Base-by-base conservation (phyloP, 164 flowering plant species). In the Akebia trifoliata region DNA sequence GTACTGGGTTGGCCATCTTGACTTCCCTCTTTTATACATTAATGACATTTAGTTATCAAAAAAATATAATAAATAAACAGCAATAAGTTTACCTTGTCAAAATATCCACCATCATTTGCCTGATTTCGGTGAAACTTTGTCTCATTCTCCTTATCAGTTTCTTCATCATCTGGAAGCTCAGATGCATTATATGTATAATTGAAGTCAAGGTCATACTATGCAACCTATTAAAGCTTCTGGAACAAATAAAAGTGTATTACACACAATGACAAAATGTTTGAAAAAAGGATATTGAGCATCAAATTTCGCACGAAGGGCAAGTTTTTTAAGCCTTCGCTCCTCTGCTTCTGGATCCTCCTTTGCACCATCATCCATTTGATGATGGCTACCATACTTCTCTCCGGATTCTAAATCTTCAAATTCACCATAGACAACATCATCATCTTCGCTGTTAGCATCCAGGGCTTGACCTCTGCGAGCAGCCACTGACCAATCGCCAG, bases 381-480 rank as follows among this genome's bases (percentile, higher is more conserved):
- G 61, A 69, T 40, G 67, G 49, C 71, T 54, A 49, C 70, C 73
- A 65, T 63, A 54, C 61, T 83, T 76, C 70, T 83, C 75, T 50
- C 90, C 97, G 3, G 92, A 80, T 72, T 90, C 99, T 64, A 93
- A 34, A 66, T 93, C 99, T 75, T 93, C 99, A 82, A 93, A 83
- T 8, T 90, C 95, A 42, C 93, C 99, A 74, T 74, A 74, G 14
- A 72, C 73, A 51, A 39, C 60, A 60, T 77, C 89, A 51, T 76
- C 86, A 32, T 76, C 80, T 6, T 65, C 83, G 59, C 22, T 48
- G 30, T 59, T 56, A 64, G 44, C 69, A 24, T 69, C 73, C 26
- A 74, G 57, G 7, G 29, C 39, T 57, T 77, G 72, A 72, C 81
- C 83, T 67, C 92, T 73, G 29, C 28, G 72, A 55, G 87, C 81